Evolutionary conservation across 352 stramenopile genomes (phyloP), one percentile per base, ranked within the genome.

Genomic region (Pythium phragmiticola): DNA sequence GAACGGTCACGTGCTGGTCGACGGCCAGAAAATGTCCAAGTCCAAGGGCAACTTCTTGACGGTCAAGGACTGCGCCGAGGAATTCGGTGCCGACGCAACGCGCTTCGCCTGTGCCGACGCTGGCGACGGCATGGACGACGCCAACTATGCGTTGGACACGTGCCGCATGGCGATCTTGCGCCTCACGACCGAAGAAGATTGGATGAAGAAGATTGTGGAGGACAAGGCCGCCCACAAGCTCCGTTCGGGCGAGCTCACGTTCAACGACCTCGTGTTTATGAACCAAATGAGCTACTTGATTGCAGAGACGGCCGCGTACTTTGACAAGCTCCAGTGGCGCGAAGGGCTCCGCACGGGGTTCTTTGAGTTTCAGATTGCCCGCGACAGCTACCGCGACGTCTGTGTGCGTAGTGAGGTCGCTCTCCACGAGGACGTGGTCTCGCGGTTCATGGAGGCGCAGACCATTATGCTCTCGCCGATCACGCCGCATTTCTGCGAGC

Each of bases 11-110:
- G 82, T 99, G 41, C 88, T 90, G 50, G 83, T 98, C 33, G 96
- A 99, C 66, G 96, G 94, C 7, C 94, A 99, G 78, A 99, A 99
- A 80, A 99, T 99, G 98, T 98, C 90, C 52, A 99, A 99, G 87
- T 98, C 92, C 7, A 96, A 96, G 74, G 98, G 98, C 41, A 99
- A 99, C 81, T 99, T 99, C 75, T 74, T 99, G 43, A 99, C 98
- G 70, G 87, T 99, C 66, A 91, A 99, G 73, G 96, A 99, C 67
- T 98, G 94, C 36, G 82, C 98, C 30, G 82, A 91, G 30, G 93
- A 98, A 54, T 99, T 98, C 70, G 94, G 87, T 66, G 92, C 95
- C n/a, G 95, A 98, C 69, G 95, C 92, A 26, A 98, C 93, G n/a
- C 92, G 96, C 60, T 99, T 99, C 73, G 96, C 97, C 17, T 98